A percentile compares a stretch with the other conserved stretches of the same genome.
phyloP scores from a whole-genome alignment of 805 yeast species.

The Pichia californica region DNA sequence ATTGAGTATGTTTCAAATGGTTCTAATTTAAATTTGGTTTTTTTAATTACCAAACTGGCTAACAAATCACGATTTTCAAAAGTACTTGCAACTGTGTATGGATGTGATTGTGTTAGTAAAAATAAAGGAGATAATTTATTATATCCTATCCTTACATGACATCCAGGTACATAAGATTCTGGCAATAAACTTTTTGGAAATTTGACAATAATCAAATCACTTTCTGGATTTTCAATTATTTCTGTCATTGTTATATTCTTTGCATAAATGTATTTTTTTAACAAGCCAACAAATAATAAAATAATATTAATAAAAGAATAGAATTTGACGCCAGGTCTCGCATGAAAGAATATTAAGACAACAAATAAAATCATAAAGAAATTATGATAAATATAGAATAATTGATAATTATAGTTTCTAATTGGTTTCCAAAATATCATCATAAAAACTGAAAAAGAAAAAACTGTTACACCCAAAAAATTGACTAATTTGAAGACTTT shows the following conservation, averaged over 20 bases:
- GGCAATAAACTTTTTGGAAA: constrained; percentile 18
- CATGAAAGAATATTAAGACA: constrained; percentile 47
- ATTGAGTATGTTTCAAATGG: constrained; percentile 32
- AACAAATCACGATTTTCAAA: constrained; percentile 25
- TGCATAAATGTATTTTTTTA: constrained; percentile 26
- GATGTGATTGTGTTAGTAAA: constrained; percentile 58
- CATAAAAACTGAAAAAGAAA: constrained; percentile 31
- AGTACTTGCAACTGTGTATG: constrained; percentile 51
- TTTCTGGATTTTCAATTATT: constrained; percentile 13
- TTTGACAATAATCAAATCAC: constrained; percentile 11
- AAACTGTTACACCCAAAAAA: constrained; percentile 45
- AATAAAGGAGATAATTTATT: constrained; percentile 32
- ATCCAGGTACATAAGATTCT: constrained; percentile 38
- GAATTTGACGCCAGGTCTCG: constrained; percentile 58
- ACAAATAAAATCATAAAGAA: constrained; percentile 41
- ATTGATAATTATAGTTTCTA: constrained; percentile 42
- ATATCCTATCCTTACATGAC: constrained; percentile 49
- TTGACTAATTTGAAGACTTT: constrained; percentile 37
- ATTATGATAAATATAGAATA: constrained; percentile 55
- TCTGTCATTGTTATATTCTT: constrained; percentile 17
- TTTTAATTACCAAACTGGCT: constrained; percentile 41
- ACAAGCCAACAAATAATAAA: constrained; percentile 33
- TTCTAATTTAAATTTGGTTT: constrained; percentile 32
- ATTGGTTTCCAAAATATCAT: constrained; percentile 38
- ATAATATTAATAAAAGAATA: constrained; percentile 25